Conservation (phyloP, 2,329 filamentous ascomycete species). For the Pyrenophora tritici-repentis region DNA sequence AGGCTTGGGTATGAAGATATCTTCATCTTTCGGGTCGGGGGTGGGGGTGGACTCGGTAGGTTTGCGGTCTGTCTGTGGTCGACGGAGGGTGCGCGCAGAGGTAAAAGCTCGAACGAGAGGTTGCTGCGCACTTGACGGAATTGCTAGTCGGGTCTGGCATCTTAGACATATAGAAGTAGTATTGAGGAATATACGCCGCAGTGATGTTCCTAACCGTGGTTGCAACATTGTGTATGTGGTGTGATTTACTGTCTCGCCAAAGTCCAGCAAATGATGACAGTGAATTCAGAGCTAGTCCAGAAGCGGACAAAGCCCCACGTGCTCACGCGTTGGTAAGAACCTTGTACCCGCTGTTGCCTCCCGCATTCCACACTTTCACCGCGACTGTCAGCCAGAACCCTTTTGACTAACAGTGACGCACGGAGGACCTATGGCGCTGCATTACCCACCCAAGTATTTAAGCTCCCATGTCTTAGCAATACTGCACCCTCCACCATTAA, state of each 20-base stretch:
- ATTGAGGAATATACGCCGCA: slow-evolving; percentile 22
- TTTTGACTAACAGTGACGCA: not conserved
- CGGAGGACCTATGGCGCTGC: slow-evolving; percentile 9
- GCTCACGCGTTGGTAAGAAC: slow-evolving; percentile 25
- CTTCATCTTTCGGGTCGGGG: slow-evolving; percentile 30
- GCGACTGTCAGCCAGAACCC: slow-evolving; percentile 1
- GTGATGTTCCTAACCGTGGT: slow-evolving; percentile 31
- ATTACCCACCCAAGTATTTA: not conserved
- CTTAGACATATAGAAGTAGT: slow-evolving; percentile 21
- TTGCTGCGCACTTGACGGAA: slow-evolving; percentile 17
- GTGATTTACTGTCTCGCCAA: slow-evolving; percentile 7
- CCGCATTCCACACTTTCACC: slow-evolving; percentile 8
- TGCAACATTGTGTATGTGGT: slow-evolving; percentile 36
- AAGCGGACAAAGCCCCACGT: slow-evolving; percentile 22
- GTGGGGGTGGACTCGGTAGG: slow-evolving; percentile 9
- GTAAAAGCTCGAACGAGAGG: slow-evolving; percentile 30
- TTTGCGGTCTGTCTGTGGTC: slow-evolving; percentile 17
- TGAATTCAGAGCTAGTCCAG: slow-evolving; percentile 18
- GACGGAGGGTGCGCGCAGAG: slow-evolving; percentile 28
- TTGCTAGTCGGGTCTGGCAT: slow-evolving; percentile 18
- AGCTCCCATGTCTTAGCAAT: not conserved
- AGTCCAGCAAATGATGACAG: slow-evolving; percentile 17
- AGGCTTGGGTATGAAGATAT: slow-evolving; percentile 56
- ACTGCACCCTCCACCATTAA: not conserved
- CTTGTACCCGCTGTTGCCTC: slow-evolving; percentile 23